Base-by-base conservation (phyloP, 495 filamentous ascomycete genomes). In the Aspergillus olivimuriae region DNA sequence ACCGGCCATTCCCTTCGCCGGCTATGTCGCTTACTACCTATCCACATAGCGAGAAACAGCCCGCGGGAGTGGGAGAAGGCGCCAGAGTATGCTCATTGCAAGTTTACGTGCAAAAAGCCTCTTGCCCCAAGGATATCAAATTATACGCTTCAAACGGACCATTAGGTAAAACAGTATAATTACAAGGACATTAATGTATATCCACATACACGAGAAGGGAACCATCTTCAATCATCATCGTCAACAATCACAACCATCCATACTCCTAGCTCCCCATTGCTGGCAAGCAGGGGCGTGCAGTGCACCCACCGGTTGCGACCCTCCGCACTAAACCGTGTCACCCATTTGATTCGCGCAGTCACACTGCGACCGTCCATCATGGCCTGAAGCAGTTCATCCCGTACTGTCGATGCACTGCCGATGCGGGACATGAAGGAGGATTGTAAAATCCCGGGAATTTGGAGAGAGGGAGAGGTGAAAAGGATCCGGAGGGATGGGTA, bases 211-310 rank as follows among this genome's bases (percentile, higher is more conserved):
- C n/a, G n/a, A n/a, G n/a, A n/a, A n/a, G n/a, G n/a, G n/a, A n/a
- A n/a, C n/a, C n/a, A n/a, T n/a, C n/a, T 39, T 48, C 44, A 55
- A 17, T 24, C 22, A 2, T 73, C 63, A 40, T 69, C 68, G 43
- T 74, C 66, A 9, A 82, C 75, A 37, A 82, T 65, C 3, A 82
- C 71, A 3, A 81, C 64, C 76, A 81, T 80, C 77, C 77, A 82
- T 1, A 81, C 79, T 17, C 78, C 78, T 4, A 80, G 64, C n/a
- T 73, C 55, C 8, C 74, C 73, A 52, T 80, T 75, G 38, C 57
- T 69, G 3, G 77, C 78, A 12, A 80, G 24, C 14, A 83, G 51
- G 0, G 79, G 79, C 18, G 78, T 82, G 48, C 78, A 82, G 47
- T 80, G 75, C 10, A 80, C 75, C 77, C 75, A 82, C 26, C 76